Conservation (phyloP, 176 grass and related monocot genomes). For the Juncus effusus region DNA sequence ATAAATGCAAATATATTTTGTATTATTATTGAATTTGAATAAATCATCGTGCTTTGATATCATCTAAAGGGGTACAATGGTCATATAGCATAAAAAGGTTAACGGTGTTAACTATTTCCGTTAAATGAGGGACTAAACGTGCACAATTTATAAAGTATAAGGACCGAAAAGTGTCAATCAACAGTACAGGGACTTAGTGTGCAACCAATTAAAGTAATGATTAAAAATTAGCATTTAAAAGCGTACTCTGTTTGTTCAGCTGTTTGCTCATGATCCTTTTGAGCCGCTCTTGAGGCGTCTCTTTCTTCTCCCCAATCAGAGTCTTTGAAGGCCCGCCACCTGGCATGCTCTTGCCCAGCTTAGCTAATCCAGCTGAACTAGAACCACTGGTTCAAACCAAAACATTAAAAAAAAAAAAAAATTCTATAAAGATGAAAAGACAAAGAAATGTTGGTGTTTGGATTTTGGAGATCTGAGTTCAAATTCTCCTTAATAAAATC, state of each 20-base stretch:
- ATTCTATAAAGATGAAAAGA: conserved; percentile 24
- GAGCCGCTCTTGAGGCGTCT: conserved; percentile 98
- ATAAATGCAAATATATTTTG: too few relatives aligned
- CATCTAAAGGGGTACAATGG: too few relatives aligned
- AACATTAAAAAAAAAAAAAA: conserved; percentile 36
- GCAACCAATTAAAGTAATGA: too few relatives aligned
- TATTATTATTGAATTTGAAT: too few relatives aligned
- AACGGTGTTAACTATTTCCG: too few relatives aligned
- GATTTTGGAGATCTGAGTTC: conserved; percentile 8
- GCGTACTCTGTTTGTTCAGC: conserved; percentile 98
- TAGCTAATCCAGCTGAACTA: conserved; percentile 63
- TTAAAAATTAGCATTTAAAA: not conserved
- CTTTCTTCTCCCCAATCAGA: conserved; percentile 69
- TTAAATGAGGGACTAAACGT: too few relatives aligned
- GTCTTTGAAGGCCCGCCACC: conserved; percentile 53
- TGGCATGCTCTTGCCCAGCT: conserved; percentile 65
- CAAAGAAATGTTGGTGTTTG: conserved; percentile 16
- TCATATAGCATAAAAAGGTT: not conserved
- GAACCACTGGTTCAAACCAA: conserved; percentile 43
- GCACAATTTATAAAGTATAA: too few relatives aligned
- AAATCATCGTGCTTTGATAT: too few relatives aligned
- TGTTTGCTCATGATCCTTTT: conserved; percentile 99
- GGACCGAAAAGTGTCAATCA: not conserved
- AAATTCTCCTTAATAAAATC: too few relatives aligned
- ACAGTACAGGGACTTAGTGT: too few relatives aligned